Evolutionary conservation across 1,284 basidiomycete species (phyloP).

Genomic region (Heterobasidion annosum): DNA sequence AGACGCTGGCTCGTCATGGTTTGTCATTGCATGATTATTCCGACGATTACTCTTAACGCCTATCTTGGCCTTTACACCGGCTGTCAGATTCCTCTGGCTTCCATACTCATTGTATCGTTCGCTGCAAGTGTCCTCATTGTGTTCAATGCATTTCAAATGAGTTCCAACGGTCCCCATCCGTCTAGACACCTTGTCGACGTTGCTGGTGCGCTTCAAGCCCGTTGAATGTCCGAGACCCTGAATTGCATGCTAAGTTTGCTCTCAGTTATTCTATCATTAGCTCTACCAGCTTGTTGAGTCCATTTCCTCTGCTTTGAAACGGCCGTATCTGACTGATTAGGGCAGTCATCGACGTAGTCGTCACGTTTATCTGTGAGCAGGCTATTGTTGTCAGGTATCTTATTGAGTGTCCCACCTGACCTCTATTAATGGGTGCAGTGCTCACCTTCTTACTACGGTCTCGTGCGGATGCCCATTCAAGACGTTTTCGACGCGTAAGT

Average conservation of each 20-base stretch:
- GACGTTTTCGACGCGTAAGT: constrained; percentile 17
- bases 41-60: neutral
- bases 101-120: too few relatives aligned
- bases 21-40: neutral
- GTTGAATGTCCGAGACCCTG: too few relatives aligned
- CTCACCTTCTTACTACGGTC: constrained; percentile 19
- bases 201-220: too few relatives aligned
- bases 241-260: too few relatives aligned
- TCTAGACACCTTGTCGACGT: too few relatives aligned
- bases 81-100: neutral
- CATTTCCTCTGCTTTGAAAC: constrained; percentile 11
- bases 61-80: neutral
- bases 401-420: too few relatives aligned
- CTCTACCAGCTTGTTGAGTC: constrained; percentile 14
- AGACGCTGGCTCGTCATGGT: constrained; percentile 15
- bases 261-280: constrained; percentile 8
- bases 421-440: constrained; percentile 9
- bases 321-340: constrained; percentile 12
- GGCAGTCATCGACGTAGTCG: constrained; percentile 6
- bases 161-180: too few relatives aligned
- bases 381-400: neutral
- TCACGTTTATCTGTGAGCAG: constrained; percentile 11
- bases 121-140: too few relatives aligned
- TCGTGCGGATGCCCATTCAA: constrained; percentile 16
- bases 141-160: too few relatives aligned